These are phyloP conservation scores for Croton laevigatus DNA, from an alignment of 441 rosid genomes.

Conservation along the genomic window DNA sequence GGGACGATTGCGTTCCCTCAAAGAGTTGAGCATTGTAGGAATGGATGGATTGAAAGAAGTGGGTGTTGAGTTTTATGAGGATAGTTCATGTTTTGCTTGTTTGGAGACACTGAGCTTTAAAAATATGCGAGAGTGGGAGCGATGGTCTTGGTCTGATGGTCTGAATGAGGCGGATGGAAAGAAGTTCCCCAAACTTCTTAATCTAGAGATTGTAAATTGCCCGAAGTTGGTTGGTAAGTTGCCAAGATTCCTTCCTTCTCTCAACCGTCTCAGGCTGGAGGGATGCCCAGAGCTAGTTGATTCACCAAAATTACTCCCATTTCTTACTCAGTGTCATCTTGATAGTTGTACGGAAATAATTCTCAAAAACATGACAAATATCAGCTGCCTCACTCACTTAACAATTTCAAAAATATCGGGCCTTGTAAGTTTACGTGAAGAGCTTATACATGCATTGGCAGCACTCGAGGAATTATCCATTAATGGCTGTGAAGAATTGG, in stretches of 20 bases:
- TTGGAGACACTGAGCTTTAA: neutral
- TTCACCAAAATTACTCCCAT: neutral
- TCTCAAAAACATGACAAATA: neutral
- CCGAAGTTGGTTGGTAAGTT: neutral
- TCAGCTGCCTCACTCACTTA: neutral
- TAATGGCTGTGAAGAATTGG: neutral
- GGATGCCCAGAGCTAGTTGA: neutral
- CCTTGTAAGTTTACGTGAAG: neutral
- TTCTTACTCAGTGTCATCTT: neutral
- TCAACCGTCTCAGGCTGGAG: neutral
- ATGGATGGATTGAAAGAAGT: slow-evolving; percentile 5
- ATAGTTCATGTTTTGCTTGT: neutral
- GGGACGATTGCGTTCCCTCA: neutral
- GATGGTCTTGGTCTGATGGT: neutral
- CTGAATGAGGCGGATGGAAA: neutral
- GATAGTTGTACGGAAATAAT: neutral
- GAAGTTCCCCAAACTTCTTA: neutral
- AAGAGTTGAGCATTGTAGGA: neutral
- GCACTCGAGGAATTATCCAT: slow-evolving; percentile 1
- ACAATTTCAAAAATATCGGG: neutral
- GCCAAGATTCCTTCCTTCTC: neutral
- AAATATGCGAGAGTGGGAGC: neutral
- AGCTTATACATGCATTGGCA: neutral
- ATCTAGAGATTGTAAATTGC: neutral
- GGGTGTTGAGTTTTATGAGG: slow-evolving; percentile 2